Base-by-base conservation (phyloP, 179 eudicot species). In the Beta corolliflora region DNA sequence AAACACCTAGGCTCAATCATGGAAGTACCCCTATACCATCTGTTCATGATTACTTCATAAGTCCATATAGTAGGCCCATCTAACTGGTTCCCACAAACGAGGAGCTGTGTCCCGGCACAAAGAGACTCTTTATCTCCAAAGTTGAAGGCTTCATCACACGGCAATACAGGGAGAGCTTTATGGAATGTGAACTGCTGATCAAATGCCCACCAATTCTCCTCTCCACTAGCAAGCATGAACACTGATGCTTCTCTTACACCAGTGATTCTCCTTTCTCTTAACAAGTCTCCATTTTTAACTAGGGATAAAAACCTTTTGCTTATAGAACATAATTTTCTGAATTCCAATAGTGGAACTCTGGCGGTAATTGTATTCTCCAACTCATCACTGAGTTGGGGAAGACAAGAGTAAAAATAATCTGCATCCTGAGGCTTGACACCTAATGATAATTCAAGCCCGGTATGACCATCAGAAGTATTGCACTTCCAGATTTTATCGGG, bases 361-460 rank as follows among this genome's bases (percentile, higher is more conserved):
- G 95, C 93, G 10, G 87, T 58, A 48, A 92, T 87, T 75, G 84
- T 80, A 68, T 63, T 77, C 79, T 84, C 86, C 63, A 73, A 23
- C 82, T 91, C 97, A 64, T 82, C 79, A 58, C 61, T 69, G 19
- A 82, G 77, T 15, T 76, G 81, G 64, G 81, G 71, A 45, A 50
- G 16, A 71, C 46, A 25, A 53, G 76, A 56, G 71, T 9, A 70
- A 1, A 13, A 0, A 82, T 91, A 90, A 93, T 93, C 95, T 92
- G 97, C 95, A 92, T 93, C 97, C 93, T 92, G 91, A 89, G 89
- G 79, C n/a, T n/a, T n/a, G n/a, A n/a, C n/a, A n/a, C n/a, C n/a
- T n/a, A n/a, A n/a, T n/a, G n/a, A n/a, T n/a, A n/a, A n/a, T 73
- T 68, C 79, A 65, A 55, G 80, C 74, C 76, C 29, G 25, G 80